A percentile compares a stretch with the other conserved stretches of the same genome.
These are phyloP conservation scores for Aureobasidium sp. DNA, from an alignment of 2,329 filamentous ascomycete genomes.

Conservation along the genomic window DNA sequence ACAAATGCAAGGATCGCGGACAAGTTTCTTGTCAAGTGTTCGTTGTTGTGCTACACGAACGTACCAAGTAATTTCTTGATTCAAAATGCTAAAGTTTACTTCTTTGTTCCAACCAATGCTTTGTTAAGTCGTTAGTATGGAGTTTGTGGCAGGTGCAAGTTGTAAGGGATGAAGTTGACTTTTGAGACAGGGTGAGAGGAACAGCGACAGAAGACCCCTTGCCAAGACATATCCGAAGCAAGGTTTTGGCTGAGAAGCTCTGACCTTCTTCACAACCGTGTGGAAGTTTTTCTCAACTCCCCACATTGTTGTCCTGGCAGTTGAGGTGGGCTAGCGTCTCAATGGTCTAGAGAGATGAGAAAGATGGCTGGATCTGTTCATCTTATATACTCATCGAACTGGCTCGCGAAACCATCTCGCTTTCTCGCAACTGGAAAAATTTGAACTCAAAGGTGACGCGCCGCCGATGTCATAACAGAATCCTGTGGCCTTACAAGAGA, in stretches of 20 bases:
- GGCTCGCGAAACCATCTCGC: not conserved
- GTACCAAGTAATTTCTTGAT: too few relatives aligned
- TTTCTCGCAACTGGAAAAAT: not conserved
- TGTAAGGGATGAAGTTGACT: not conserved
- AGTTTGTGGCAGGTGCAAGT: not conserved
- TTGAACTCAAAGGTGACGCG: not conserved
- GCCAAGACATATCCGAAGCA: not conserved
- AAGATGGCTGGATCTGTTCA: constrained; percentile 2
- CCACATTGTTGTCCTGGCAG: not conserved
- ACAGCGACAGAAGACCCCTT: not conserved
- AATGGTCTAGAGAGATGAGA: constrained; percentile 6
- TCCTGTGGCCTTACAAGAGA: not conserved
- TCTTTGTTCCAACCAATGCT: too few relatives aligned
- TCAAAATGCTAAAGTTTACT: too few relatives aligned
- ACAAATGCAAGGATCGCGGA: not conserved
- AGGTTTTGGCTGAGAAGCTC: constrained; percentile 5
- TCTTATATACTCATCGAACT: not conserved
- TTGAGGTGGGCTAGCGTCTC: constrained; percentile 1
- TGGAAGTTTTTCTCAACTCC: not conserved
- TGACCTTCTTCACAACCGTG: not conserved
- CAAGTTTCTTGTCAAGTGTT: not conserved
- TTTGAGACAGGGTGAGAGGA: not conserved
- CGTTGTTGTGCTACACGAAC: too few relatives aligned
- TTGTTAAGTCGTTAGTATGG: too few relatives aligned
- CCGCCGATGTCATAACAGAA: constrained; percentile 7